phyloP scores from a whole-genome alignment of 208 protist genomes.

The Strigomonas galati region DNA sequence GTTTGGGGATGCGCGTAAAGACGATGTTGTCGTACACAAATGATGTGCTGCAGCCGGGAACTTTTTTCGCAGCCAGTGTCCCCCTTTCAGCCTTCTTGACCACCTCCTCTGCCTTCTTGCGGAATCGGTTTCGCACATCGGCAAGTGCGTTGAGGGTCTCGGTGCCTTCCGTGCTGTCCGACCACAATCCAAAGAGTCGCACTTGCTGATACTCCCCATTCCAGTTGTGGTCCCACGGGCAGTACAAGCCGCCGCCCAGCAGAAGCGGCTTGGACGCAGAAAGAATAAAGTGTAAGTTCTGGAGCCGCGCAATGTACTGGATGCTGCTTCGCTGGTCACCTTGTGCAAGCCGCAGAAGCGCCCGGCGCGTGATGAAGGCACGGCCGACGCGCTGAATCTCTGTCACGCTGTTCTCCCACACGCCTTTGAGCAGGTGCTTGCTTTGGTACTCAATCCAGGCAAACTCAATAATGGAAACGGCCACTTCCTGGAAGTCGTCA shows the following conservation, averaged over 20 bases:
- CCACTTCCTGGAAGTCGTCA: constrained; percentile 25
- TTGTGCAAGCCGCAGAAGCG: not conserved
- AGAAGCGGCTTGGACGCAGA: constrained; percentile 39
- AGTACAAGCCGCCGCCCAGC: constrained; percentile 24
- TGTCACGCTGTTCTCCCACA: constrained; percentile 36
- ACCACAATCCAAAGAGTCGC: constrained; percentile 30
- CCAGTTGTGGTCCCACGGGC: constrained; percentile 40
- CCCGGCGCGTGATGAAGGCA: constrained; percentile 29
- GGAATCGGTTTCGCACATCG: constrained; percentile 28
- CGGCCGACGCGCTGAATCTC: constrained; percentile 50
- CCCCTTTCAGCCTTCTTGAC: constrained; percentile 9
- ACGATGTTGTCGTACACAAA: constrained; percentile 53
- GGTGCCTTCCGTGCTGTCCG: constrained; percentile 17
- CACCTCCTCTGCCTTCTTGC: constrained; percentile 16
- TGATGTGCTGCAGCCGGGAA: constrained; percentile 33
- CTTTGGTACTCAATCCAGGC: constrained; percentile 42
- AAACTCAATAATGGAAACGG: constrained; percentile 39
- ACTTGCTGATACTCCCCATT: constrained; percentile 46
- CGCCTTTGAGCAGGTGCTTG: constrained; percentile 25
- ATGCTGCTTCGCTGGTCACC: constrained; percentile 8
- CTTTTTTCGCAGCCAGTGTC: not conserved
- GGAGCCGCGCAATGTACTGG: constrained; percentile 16
- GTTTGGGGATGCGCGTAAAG: constrained; percentile 29
- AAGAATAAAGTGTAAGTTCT: constrained; percentile 25
- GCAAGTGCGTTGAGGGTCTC: constrained; percentile 10